These are phyloP conservation scores for Microascus cirrosus DNA, from an alignment of 2,329 filamentous ascomycete species.

Conservation along the genomic window DNA sequence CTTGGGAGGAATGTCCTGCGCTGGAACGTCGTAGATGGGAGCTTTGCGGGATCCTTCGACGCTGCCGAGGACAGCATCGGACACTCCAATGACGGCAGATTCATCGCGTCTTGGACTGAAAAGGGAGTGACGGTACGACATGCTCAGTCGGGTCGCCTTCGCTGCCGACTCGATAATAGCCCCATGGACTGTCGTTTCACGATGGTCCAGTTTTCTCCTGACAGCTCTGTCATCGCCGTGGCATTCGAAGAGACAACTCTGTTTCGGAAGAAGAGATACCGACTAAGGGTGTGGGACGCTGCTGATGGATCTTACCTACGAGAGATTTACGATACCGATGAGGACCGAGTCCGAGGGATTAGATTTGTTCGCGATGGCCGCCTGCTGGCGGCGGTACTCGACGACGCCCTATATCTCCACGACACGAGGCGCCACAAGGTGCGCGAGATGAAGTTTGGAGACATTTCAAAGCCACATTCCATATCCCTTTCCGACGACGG, in stretches of 20 bases:
- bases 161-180: not conserved
- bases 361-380: not conserved
- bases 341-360: not conserved
- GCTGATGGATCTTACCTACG: not conserved
- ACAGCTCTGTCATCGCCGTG: not conserved
- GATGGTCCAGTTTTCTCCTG: not conserved
- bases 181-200: not conserved
- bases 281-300: not conserved
- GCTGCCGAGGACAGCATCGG: not conserved
- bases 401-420: not conserved
- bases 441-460: not conserved
- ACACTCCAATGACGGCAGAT: not conserved
- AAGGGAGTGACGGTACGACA: not conserved
- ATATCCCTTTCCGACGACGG: not conserved
- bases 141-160: not conserved
- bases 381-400: not conserved
- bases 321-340: not conserved
- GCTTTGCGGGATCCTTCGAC: not conserved
- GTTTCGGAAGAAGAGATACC: not conserved
- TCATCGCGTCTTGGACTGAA: not conserved
- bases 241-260: not conserved
- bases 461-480: not conserved
- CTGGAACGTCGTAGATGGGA: too few species aligned
- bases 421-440: not conserved
- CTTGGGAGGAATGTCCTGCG: too few species aligned